These are phyloP conservation scores for Helianthus tuberosus DNA, from an alignment of 129 eudicot genomes.

Conservation along the genomic window DNA sequence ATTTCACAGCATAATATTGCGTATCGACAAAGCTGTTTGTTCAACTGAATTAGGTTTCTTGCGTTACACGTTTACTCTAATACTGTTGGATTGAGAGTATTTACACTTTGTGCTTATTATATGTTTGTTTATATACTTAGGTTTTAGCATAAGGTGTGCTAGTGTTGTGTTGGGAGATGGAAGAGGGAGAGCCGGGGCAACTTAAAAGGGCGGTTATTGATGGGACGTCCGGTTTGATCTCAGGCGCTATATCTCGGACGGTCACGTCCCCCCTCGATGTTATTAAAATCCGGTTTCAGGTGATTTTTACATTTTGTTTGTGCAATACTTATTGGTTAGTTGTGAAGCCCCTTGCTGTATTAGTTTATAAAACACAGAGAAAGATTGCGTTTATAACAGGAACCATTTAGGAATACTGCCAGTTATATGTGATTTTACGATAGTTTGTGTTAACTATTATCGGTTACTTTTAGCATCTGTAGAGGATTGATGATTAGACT, in stretches of 20 bases:
- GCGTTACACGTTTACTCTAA: slow-evolving; percentile 8
- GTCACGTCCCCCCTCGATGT: slow-evolving; percentile 94
- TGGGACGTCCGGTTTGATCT: slow-evolving; percentile 79
- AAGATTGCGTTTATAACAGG: slow-evolving; percentile 17
- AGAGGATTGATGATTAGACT: slow-evolving; percentile 1
- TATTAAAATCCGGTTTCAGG: slow-evolving; percentile 97
- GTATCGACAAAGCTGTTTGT: slow-evolving; percentile 1
- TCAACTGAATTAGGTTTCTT: background rate
- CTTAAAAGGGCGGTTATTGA: slow-evolving; percentile 80
- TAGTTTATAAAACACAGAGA: background rate
- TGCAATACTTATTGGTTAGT: background rate
- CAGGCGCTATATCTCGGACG: slow-evolving; percentile 89
- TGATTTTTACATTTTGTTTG: background rate
- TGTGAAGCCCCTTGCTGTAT: background rate
- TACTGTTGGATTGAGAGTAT: background rate
- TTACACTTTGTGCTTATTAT: slow-evolving; percentile 18
- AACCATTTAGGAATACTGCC: background rate
- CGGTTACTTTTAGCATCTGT: background rate
- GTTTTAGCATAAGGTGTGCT: slow-evolving; percentile 35
- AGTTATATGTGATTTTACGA: background rate
- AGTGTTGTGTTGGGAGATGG: slow-evolving; percentile 51
- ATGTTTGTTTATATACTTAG: slow-evolving; percentile 17
- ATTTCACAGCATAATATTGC: background rate
- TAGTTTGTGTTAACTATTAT: background rate
- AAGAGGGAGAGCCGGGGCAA: slow-evolving; percentile 93